A percentile compares a stretch with the other conserved stretches of the same genome.
Evolutionary conservation across 2,329 filamentous ascomycete species (phyloP).

Genomic region (Arthrobotrys pseudoclavata): DNA sequence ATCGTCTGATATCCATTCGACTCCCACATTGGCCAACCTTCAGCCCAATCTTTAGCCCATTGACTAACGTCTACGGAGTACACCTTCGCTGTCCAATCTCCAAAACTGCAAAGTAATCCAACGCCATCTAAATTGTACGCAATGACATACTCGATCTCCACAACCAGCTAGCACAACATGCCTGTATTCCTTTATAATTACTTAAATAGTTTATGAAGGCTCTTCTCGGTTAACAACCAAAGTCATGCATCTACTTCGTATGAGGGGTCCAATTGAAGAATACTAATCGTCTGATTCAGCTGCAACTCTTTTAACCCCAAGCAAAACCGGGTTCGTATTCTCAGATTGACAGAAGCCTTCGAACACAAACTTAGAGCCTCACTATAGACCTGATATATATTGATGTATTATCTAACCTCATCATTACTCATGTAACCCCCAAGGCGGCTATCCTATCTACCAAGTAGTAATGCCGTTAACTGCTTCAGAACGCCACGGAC

Average conservation of each 20-base stretch:
- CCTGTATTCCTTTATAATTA: neutral
- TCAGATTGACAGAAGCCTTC: neutral
- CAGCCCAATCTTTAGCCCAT: neutral
- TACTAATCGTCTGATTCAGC: slow-evolving; percentile 29
- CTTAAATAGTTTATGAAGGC: neutral
- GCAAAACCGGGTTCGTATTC: slow-evolving; percentile 8
- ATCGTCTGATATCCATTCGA: slow-evolving; percentile 44
- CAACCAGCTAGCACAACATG: slow-evolving; percentile 3
- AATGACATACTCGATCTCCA: slow-evolving; percentile 21
- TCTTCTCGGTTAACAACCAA: slow-evolving; percentile 8
- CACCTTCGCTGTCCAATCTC: slow-evolving; percentile 22
- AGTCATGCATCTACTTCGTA: slow-evolving; percentile 6
- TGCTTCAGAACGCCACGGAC: slow-evolving; percentile 17
- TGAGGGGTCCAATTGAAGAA: slow-evolving; percentile 5
- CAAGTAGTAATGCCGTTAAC: slow-evolving; percentile 2
- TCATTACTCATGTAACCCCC: slow-evolving; percentile 5
- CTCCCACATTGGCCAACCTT: neutral
- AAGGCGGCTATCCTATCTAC: slow-evolving; percentile 5
- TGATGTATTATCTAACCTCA: slow-evolving; percentile 2
- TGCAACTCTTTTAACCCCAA: slow-evolving; percentile 7
- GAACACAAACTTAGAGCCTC: slow-evolving; percentile 7
- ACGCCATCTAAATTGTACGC: neutral
- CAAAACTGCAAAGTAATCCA: slow-evolving; percentile 45
- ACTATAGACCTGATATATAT: slow-evolving; percentile 1
- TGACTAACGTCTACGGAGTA: neutral